Evolutionary conservation across 148 eudicot species (phyloP).

Genomic region (Drosera capensis): DNA sequence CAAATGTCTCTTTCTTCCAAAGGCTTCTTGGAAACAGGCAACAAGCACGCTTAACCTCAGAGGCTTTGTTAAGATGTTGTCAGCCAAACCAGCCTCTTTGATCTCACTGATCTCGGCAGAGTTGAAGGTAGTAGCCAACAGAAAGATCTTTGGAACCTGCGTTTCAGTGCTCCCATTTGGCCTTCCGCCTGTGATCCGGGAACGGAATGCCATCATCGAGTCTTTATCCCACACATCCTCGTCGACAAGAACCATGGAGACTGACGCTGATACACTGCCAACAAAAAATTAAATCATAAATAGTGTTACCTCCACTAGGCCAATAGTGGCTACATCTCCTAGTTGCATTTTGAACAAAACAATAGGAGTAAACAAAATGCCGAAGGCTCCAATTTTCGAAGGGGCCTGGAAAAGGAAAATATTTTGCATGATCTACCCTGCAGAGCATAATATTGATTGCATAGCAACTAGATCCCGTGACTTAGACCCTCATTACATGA

Average conservation of each 20-base stretch:
- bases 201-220: constrained; percentile 17
- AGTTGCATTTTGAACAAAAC: too few species aligned
- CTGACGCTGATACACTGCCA: constrained; percentile 29
- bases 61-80: constrained; percentile 55
- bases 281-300: constrained; percentile 8
- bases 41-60: constrained; percentile 47
- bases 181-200: constrained; percentile 20
- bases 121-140: constrained; percentile 32
- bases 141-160: constrained; percentile 30
- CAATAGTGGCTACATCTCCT: too few species aligned
- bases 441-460: too few species aligned
- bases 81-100: constrained; percentile 48
- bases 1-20: constrained; percentile 33
- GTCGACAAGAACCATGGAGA: constrained; percentile 55
- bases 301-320: too few species aligned
- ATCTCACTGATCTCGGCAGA: constrained; percentile 34
- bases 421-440: too few species aligned
- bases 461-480: too few species aligned
- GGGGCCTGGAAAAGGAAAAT: too few species aligned
- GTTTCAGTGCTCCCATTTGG: constrained; percentile 7
- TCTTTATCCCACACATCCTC: constrained; percentile 48
- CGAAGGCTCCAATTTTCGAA: too few species aligned
- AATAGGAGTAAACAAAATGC: too few species aligned
- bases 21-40: constrained; percentile 51
- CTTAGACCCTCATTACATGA: too few species aligned